Evolutionary conservation across 2,329 filamentous ascomycete genomes (phyloP).

Genomic region (Colletotrichum magnum): DNA sequence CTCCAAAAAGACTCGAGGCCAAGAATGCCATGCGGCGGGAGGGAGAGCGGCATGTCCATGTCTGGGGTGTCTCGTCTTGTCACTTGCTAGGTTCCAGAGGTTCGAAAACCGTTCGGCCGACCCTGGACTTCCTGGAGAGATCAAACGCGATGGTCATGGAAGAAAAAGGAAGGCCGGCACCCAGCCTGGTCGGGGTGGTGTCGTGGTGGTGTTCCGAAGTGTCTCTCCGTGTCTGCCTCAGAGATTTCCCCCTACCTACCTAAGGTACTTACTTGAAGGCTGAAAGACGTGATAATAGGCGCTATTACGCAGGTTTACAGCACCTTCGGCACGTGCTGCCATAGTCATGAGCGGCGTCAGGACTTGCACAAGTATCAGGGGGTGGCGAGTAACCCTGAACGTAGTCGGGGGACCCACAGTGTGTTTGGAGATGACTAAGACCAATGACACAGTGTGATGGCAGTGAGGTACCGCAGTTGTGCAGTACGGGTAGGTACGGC

Average conservation of each 20-base stretch:
- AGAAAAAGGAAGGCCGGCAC: too few relatives aligned
- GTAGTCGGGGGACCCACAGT: not conserved
- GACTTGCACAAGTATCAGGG: slow-evolving; percentile 26
- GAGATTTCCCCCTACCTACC: too few relatives aligned
- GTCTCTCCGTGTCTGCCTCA: too few relatives aligned
- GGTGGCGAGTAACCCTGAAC: slow-evolving; percentile 24
- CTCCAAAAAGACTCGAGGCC: not conserved
- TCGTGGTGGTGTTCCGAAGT: too few relatives aligned
- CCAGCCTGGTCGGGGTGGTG: too few relatives aligned
- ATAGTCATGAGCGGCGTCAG: not conserved
- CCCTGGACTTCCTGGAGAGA: not conserved
- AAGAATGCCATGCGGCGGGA: slow-evolving; percentile 1
- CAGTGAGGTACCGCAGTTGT: too few relatives aligned
- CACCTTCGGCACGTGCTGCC: too few relatives aligned
- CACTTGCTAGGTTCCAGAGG: slow-evolving; percentile 38
- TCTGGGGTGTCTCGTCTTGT: slow-evolving; percentile 34
- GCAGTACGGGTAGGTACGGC: too few relatives aligned
- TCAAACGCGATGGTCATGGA: not conserved
- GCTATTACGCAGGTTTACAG: too few relatives aligned
- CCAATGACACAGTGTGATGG: slow-evolving; percentile 19
- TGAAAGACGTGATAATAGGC: too few relatives aligned
- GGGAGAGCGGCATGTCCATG: slow-evolving; percentile 26
- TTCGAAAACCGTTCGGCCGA: slow-evolving; percentile 5
- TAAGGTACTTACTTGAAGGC: too few relatives aligned
- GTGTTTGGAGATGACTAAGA: slow-evolving; percentile 13